These are phyloP conservation scores for Amanita fuliginea DNA, from an alignment of 768 basidiomycete genomes.

Conservation along the genomic window DNA sequence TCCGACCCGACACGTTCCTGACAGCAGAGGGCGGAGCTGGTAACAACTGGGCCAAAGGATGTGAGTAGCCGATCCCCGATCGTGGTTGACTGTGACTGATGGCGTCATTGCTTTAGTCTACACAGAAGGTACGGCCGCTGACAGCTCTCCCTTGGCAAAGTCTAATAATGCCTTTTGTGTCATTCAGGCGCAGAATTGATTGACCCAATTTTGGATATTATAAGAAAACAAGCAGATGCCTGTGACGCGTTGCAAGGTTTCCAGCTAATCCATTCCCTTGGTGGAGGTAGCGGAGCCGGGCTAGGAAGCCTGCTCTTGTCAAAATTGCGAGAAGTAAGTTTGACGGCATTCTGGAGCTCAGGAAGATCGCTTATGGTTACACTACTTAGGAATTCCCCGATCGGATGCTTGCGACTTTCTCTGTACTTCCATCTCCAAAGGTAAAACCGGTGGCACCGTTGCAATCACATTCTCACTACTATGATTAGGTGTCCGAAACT, in stretches of 20 bases:
- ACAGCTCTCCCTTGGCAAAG: background rate
- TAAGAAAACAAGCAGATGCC: conserved; percentile 69
- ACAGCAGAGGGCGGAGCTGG: conserved; percentile 57
- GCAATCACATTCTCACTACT: background rate
- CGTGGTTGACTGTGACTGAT: background rate
- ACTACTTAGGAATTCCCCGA: conserved; percentile 37
- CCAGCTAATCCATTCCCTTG: conserved; percentile 81
- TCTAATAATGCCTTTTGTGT: background rate
- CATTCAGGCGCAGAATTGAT: conserved; percentile 77
- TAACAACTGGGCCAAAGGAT: conserved; percentile 96
- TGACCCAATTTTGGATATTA: conserved; percentile 73
- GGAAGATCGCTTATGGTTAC: conserved; percentile 10
- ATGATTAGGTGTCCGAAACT: conserved; percentile 37
- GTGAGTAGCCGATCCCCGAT: conserved; percentile 30
- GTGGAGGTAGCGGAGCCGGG: conserved; percentile 86
- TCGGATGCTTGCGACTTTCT: conserved; percentile 45
- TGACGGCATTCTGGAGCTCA: conserved; percentile 5
- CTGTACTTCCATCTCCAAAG: conserved; percentile 43
- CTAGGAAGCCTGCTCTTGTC: conserved; percentile 71
- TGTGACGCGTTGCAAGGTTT: conserved; percentile 89
- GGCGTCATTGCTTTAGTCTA: conserved; percentile 42
- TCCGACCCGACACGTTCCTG: conserved; percentile 82
- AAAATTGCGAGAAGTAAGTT: conserved; percentile 66
- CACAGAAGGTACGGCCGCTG: conserved; percentile 58
- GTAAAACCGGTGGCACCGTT: conserved; percentile 11